Conservation (phyloP, 1,139 yeast genomes). For the Pichia kudriavzevii region DNA sequence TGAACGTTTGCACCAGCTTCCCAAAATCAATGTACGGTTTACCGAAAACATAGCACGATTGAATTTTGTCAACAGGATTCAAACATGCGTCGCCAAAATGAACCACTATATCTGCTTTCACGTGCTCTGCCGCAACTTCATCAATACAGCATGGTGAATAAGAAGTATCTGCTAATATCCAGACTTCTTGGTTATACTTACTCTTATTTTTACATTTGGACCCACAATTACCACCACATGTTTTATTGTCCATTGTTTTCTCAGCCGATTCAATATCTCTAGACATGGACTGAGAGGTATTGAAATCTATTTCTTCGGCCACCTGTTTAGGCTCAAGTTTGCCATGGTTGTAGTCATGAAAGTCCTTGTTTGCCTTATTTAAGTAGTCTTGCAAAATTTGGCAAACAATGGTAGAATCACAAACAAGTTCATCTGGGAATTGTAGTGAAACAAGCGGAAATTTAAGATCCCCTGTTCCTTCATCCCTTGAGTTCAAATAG, state of each 20-base stretch:
- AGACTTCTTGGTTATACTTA: constrained; percentile 32
- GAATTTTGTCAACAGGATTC: constrained; percentile 64
- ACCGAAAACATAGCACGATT: constrained; percentile 74
- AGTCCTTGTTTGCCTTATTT: constrained; percentile 9
- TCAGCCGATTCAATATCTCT: constrained; percentile 15
- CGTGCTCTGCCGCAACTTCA: constrained; percentile 95
- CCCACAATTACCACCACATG: constrained; percentile 24
- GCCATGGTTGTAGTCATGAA: constrained; percentile 11
- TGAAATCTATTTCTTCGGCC: constrained; percentile 13
- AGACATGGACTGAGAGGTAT: constrained; percentile 5
- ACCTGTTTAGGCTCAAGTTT: constrained; percentile 9
- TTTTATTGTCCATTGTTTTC: constrained; percentile 11
- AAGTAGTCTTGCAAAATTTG: constrained; percentile 37
- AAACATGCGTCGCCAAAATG: constrained; percentile 96
- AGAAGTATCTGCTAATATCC: constrained; percentile 91
- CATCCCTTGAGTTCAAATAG: constrained; percentile 31
- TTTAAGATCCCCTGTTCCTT: constrained; percentile 20
- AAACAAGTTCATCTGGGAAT: constrained; percentile 75
- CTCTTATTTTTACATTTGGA: constrained; percentile 20
- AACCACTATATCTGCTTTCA: constrained; percentile 72
- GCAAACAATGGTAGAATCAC: constrained; percentile 70
- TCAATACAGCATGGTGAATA: constrained; percentile 95
- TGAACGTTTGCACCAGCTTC: constrained; percentile 32
- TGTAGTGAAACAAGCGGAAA: constrained; percentile 66
- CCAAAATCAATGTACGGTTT: constrained; percentile 44